These are phyloP conservation scores for Leptographium lundbergii DNA, from an alignment of 2,329 filamentous ascomycete species.

Conservation along the genomic window DNA sequence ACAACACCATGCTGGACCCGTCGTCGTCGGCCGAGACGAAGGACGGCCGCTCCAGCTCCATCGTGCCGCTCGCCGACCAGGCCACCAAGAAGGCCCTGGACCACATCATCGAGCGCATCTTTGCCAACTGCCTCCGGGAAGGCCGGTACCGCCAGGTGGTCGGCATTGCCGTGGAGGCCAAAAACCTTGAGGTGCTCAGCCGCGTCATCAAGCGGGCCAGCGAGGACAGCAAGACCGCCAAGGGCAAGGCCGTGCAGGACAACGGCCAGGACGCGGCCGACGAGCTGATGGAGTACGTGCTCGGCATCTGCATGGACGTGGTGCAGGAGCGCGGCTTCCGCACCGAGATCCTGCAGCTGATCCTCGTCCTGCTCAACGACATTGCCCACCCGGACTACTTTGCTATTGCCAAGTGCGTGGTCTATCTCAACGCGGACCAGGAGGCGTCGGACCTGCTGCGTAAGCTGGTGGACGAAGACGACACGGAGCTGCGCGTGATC, in stretches of 20 bases:
- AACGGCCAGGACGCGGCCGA: constrained; percentile 53
- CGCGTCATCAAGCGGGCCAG: constrained; percentile 81
- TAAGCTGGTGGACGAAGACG: constrained; percentile 67
- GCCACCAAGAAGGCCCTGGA: constrained; percentile 71
- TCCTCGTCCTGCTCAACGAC: constrained; percentile 89
- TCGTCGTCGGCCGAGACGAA: constrained; percentile 36
- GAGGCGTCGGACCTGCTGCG: constrained; percentile 80
- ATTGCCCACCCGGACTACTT: constrained; percentile 93
- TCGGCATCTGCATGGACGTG: constrained; percentile 94
- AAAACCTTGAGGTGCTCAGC: constrained; percentile 77
- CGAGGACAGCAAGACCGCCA: constrained; percentile 64
- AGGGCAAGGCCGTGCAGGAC: constrained; percentile 39
- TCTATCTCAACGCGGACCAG: constrained; percentile 84
- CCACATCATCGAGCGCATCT: constrained; percentile 73
- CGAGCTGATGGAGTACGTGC: constrained; percentile 90
- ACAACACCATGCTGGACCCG: constrained; percentile 49
- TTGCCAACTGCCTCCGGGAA: constrained; percentile 76
- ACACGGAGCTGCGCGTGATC: constrained; percentile 65
- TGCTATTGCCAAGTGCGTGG: constrained; percentile 93
- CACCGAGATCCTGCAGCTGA: constrained; percentile 72
- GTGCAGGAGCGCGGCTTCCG: constrained; percentile 86
- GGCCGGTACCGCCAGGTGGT: constrained; percentile 92
- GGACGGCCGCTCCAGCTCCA: constrained; percentile 40
- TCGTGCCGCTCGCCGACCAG: constrained; percentile 55
- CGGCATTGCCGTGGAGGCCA: constrained; percentile 89